These are phyloP conservation scores for Multifurca ochricompacta DNA, from an alignment of 768 basidiomycete species.

Conservation along the genomic window DNA sequence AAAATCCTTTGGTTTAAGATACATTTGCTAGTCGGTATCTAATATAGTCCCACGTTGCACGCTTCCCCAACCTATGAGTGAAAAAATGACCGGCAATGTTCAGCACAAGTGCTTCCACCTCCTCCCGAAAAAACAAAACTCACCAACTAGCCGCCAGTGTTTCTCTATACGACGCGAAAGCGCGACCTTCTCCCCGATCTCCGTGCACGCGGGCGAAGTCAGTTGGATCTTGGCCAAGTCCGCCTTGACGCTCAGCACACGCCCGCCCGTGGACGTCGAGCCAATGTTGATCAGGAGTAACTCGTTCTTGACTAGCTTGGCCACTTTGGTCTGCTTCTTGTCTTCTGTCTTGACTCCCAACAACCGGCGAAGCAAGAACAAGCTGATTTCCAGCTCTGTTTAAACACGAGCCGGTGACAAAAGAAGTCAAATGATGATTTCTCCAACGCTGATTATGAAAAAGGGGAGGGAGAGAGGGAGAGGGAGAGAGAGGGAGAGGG, in stretches of 20 bases:
- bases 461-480: no score
- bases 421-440: no score
- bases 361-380: slow-evolving; percentile 91
- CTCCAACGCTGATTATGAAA: no score
- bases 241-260: slow-evolving; percentile 88
- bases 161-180: slow-evolving; percentile 92
- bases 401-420: neutral
- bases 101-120: no score
- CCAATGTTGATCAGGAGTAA: slow-evolving; percentile 96
- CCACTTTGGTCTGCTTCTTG: slow-evolving; percentile 95
- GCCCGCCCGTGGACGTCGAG: slow-evolving; percentile 93
- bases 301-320: slow-evolving; percentile 88
- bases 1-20: neutral
- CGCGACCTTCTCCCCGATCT: slow-evolving; percentile 96
- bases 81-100: neutral
- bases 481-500: no score
- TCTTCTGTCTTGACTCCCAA: slow-evolving; percentile 99
- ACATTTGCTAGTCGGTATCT: slow-evolving; percentile 52
- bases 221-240: slow-evolving; percentile 92
- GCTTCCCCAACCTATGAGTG: slow-evolving; percentile 54
- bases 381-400: slow-evolving; percentile 83
- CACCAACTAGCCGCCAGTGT: slow-evolving; percentile 95
- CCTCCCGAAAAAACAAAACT: slow-evolving; percentile 28
- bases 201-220: slow-evolving; percentile 92
- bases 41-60: slow-evolving; percentile 79